These are phyloP conservation scores for Fistulifera pelliculosa DNA, from an alignment of 108 stramenopile species.

Conservation along the genomic window DNA sequence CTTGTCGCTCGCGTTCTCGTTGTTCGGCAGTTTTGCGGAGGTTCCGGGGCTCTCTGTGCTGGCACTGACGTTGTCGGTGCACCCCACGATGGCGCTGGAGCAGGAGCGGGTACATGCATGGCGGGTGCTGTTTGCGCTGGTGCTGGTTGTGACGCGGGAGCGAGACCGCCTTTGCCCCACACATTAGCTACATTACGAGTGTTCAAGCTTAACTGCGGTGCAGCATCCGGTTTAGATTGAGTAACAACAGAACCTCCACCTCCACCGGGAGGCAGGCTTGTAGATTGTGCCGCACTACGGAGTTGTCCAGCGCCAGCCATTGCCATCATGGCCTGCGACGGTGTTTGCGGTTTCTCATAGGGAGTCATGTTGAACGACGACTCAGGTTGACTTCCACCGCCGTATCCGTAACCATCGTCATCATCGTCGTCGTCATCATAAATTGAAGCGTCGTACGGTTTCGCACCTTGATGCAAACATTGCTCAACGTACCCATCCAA, in stretches of 20 bases:
- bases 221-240: not conserved
- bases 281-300: slow-evolving; percentile 24
- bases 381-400: slow-evolving; percentile 18
- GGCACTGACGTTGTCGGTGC: slow-evolving; percentile 29
- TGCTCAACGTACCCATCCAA: slow-evolving; percentile 81
- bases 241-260: slow-evolving; percentile 1
- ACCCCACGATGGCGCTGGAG: slow-evolving; percentile 16
- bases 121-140: slow-evolving; percentile 27
- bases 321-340: slow-evolving; percentile 19
- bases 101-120: slow-evolving; percentile 13
- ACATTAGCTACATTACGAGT: slow-evolving; percentile 76
- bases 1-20: slow-evolving; percentile 90
- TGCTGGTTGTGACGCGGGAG: slow-evolving; percentile 25
- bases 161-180: slow-evolving; percentile 60
- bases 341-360: slow-evolving; percentile 82
- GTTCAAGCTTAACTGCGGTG: slow-evolving; percentile 28
- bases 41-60: slow-evolving; percentile 11
- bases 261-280: slow-evolving; percentile 30
- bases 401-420: slow-evolving; percentile 20
- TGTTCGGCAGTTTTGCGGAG: slow-evolving; percentile 57
- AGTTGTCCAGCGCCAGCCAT: slow-evolving; percentile 35
- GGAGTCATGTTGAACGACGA: slow-evolving; percentile 84
- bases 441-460: slow-evolving; percentile 73
- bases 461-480: slow-evolving; percentile 80
- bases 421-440: slow-evolving; percentile 88